Base-by-base conservation (phyloP, 2,329 filamentous ascomycete species). In the Botryotinia narcissicola region DNA sequence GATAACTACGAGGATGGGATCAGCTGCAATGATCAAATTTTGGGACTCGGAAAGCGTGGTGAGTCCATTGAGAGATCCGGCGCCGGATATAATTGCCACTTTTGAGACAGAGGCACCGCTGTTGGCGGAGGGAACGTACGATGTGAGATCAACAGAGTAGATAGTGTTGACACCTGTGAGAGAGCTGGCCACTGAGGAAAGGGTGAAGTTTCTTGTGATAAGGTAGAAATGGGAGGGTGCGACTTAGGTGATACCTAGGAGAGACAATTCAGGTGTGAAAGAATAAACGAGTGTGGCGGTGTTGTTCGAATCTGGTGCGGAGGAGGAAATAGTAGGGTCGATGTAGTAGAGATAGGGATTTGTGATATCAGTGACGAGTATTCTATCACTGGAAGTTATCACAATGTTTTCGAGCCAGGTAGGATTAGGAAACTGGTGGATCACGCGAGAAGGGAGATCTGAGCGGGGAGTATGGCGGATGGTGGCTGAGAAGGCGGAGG, bases 161-260 rank as follows among this genome's bases (percentile, higher is more conserved):
- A 82, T 73, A 12, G 77, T 71, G 54, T 71, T 73, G 18, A 74
- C 62, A 8, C 73, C 74, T 3, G 62, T 40, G 3, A 22, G 64
- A 3, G 71, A 12, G 16, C 73, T 66, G 6, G 60, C 70, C 9
- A 61, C 40, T 9, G 75, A 72, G 10, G 72, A 72, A 25, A 75
- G 40, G 18, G 75, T 70, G 54, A 77, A 75, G 44, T 77, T 75
- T 4, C 67, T 57, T 71, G 80, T 83, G 32, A 81, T 75, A 29
- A 76, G 5, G 59, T 76, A 77, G 70, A 76, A 78, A 8, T 70
- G 60, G 46, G 84, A 80, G 18, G 71, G 73, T 14, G 46, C n/a
- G 4, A 80, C 74, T 75, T 84, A 81, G 8, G 81, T 80, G n/a
- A 84, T 83, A 1, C 82, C 82, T 3, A 81, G 74, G 18, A 83